Conservation (phyloP, 305 asterid species). For the Solanum hybrid region DNA sequence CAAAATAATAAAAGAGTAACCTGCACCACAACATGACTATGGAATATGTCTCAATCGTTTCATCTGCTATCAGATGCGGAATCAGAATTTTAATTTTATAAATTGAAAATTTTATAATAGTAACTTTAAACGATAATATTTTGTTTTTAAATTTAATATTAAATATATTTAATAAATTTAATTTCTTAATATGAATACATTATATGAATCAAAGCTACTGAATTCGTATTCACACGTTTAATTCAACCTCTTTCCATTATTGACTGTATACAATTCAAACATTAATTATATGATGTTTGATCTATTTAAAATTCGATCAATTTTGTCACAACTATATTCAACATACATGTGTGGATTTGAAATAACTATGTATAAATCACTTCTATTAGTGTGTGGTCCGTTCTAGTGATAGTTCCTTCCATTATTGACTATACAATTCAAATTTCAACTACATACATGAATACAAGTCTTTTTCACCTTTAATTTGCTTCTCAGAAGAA, state of each 20-base stretch:
- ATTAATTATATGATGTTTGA: not conserved
- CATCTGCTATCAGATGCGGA: fast-evolving
- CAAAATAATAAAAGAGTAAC: not conserved
- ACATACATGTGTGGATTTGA: not conserved
- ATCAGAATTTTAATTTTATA: too few species aligned
- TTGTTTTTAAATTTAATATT: not conserved
- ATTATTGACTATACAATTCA: not conserved
- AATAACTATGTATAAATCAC: not conserved
- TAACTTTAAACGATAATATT: not conserved
- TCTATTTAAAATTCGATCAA: not conserved
- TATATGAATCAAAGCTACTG: not conserved
- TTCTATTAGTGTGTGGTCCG: not conserved
- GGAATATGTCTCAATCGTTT: not conserved
- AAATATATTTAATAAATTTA: not conserved
- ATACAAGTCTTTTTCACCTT: not conserved
- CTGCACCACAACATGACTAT: not conserved
- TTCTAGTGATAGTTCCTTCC: not conserved
- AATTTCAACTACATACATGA: not conserved
- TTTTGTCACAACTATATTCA: not conserved
- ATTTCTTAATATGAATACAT: not conserved
- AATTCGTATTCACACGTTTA: not conserved
- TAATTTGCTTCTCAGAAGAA: not conserved
- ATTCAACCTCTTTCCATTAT: not conserved
- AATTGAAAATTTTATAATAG: too few species aligned
- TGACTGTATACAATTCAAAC: not conserved